Conservation (phyloP, 495 filamentous ascomycete species). For the Pseudotulostoma volvatum region DNA sequence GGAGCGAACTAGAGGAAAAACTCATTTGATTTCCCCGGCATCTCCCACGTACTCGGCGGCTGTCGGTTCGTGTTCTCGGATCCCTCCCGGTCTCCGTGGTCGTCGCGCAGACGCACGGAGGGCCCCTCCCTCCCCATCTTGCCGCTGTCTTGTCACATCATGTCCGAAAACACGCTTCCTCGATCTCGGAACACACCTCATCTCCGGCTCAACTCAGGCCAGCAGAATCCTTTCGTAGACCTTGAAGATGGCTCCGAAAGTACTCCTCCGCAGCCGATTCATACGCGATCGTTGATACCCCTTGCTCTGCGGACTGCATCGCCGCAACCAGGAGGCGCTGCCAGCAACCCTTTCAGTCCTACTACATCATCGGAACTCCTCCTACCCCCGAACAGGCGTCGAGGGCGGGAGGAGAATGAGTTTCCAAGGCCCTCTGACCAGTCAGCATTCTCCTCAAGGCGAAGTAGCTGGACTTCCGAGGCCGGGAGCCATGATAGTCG, state of each 20-base stretch:
- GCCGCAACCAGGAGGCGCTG: slow-evolving; percentile 5
- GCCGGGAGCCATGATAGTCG: slow-evolving; percentile 36
- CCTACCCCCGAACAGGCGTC: slow-evolving; percentile 32
- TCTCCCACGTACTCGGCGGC: too few species aligned
- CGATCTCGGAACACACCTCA: slow-evolving; percentile 26
- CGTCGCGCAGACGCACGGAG: too few species aligned
- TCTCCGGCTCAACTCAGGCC: slow-evolving; percentile 43
- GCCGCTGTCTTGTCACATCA: too few species aligned
- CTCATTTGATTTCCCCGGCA: too few species aligned
- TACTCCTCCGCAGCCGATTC: slow-evolving; percentile 10
- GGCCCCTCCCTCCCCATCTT: too few species aligned
- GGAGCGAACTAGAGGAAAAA: too few species aligned
- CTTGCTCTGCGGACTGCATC: slow-evolving; percentile 11
- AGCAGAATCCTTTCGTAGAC: slow-evolving; percentile 32
- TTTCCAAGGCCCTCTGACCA: slow-evolving; percentile 24
- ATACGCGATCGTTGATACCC: slow-evolving; percentile 23
- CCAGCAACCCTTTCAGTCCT: slow-evolving; percentile 18
- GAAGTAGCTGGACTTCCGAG: slow-evolving; percentile 48
- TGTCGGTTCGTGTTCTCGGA: too few species aligned
- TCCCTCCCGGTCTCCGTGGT: too few species aligned
- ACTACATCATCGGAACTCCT: slow-evolving; percentile 38
- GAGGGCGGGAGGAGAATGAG: slow-evolving; percentile 31
- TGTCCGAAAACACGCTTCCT: too few species aligned
- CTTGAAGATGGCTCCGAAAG: slow-evolving; percentile 3
- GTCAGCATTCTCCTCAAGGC: slow-evolving; percentile 29